Conservation (phyloP, 1,284 basidiomycete species). For the Ganoderma sinense region DNA sequence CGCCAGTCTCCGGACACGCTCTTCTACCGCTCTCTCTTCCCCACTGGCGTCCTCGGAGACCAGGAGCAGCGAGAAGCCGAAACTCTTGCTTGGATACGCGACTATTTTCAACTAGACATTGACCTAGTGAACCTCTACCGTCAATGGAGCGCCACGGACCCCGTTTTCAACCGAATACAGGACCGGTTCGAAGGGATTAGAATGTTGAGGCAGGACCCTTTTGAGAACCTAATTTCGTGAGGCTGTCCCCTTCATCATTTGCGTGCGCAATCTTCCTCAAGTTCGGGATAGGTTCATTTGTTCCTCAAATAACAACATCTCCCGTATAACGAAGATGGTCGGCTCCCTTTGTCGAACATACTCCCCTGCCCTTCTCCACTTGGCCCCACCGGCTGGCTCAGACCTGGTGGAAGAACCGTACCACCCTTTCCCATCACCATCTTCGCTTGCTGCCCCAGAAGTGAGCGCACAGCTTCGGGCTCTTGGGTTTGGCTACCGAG, state of each 20-base stretch:
- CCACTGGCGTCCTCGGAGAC: conserved; percentile 31
- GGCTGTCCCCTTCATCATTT: conserved; percentile 43
- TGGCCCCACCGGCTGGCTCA: conserved; percentile 47
- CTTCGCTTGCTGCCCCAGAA: conserved; percentile 65
- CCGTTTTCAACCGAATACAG: conserved; percentile 74
- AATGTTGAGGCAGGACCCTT: conserved; percentile 93
- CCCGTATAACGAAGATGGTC: conserved; percentile 91
- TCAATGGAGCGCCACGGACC: conserved; percentile 81
- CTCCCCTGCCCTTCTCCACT: conserved; percentile 67
- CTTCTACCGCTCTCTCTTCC: conserved; percentile 76
- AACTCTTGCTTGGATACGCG: conserved; percentile 80
- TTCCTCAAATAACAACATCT: conserved; percentile 97
- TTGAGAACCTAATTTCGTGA: conserved; percentile 93
- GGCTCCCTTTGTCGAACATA: conserved; percentile 76
- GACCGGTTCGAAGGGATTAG: conserved; percentile 72
- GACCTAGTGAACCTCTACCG: conserved; percentile 81
- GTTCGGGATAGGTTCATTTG: conserved; percentile 85
- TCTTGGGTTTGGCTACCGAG: conserved; percentile 96
- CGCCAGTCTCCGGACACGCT: conserved; percentile 75
- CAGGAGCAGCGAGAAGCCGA: conserved; percentile 45
- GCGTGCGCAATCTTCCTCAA: background rate
- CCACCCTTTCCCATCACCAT: conserved; percentile 88
- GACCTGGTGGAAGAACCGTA: conserved; percentile 49
- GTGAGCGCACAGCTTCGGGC: conserved; percentile 76
- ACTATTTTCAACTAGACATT: conserved; percentile 91